Evolutionary conservation across 2,329 filamentous ascomycete species (phyloP), one percentile per base, ranked within the genome.

Genomic region (Aspergillus ustus): DNA sequence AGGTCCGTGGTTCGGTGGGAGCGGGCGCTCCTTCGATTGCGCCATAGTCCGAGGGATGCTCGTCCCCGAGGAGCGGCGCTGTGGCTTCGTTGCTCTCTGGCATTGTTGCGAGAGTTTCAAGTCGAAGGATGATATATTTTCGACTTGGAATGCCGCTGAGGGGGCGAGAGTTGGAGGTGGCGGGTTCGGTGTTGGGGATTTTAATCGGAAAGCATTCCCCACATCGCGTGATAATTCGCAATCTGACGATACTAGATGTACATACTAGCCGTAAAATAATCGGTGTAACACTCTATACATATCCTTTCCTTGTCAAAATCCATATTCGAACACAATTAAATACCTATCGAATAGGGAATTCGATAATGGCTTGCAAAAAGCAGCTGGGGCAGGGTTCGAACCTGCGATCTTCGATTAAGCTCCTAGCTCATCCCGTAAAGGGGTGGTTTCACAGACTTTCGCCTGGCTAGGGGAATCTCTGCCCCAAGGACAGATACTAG

Each of bases 191-290:
- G 25, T 22, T n/a, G 37, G 28, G 6, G 25, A 46, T 56, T 56
- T 56, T 37, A 25, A 20, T 28, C 20, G 29, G 19, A 20, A 20
- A n/a, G 37, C 4, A 37, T 20, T 56, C 53, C 45, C 54, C 54
- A 57, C 54, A 50, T 57, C 45, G 54, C 54, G 54, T 50, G 28
- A 57, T 57, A 31, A 6, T 43, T 28, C 13, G 45, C 45, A 31
- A 40, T 5, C 43, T 50, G 45, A 31, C 45, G 46, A 57, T 37
- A 37, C 49, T 37, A 13, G 15, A 7, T 8, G 17, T 40, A 40
- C 34, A 4, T 40, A 40, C 34, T 11, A 5, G 15, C 34, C 34
- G 34, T 40, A 40, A 40, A 15, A 40, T 13, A 40, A 15, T 15
- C 4, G 13, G 28, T 11, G 37, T 49, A 28, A 25, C 22, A 51